phyloP scores from a whole-genome alignment of 345 rosid species.

The Trapa incisa region DNA sequence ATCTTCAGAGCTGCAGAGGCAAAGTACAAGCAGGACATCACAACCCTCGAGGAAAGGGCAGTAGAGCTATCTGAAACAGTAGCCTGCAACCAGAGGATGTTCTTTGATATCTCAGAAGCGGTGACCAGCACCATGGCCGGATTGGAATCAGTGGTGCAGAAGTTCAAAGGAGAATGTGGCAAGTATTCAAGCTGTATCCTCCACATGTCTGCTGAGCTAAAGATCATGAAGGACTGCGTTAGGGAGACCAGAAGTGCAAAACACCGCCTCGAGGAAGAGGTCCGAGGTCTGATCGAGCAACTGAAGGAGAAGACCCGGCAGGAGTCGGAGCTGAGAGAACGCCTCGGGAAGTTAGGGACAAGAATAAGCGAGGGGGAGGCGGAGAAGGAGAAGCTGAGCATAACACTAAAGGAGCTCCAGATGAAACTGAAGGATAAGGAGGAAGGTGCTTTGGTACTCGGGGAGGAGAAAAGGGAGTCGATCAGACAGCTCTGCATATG shows the following conservation, averaged over 20 bases:
- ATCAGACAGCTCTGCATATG: conserved; percentile 82
- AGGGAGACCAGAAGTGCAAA: conserved; percentile 24
- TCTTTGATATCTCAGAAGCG: conserved; percentile 28
- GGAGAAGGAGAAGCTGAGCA: conserved; percentile 40
- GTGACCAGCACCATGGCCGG: conserved; percentile 23
- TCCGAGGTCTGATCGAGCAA: not conserved
- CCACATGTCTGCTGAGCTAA: conserved; percentile 30
- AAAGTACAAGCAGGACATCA: conserved; percentile 47
- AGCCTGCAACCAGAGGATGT: conserved; percentile 32
- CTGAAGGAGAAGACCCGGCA: conserved; percentile 14
- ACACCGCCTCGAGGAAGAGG: conserved; percentile 8
- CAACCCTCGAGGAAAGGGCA: conserved; percentile 43
- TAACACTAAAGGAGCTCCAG: conserved; percentile 21
- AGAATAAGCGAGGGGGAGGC: conserved; percentile 30
- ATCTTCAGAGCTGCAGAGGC: conserved; percentile 46
- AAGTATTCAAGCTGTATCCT: conserved; percentile 26
- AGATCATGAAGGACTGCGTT: conserved; percentile 33
- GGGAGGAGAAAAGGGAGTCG: conserved; percentile 84
- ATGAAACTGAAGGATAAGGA: conserved; percentile 37
- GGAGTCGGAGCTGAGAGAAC: conserved; percentile 20
- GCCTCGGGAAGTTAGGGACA: conserved; percentile 30
- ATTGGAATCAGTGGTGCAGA: conserved; percentile 29
- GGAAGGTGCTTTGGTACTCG: conserved; percentile 29
- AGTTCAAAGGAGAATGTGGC: conserved; percentile 24
- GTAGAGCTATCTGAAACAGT: conserved; percentile 23